phyloP scores from a whole-genome alignment of 257 asterid genomes.

The Linderniella brevidens region DNA sequence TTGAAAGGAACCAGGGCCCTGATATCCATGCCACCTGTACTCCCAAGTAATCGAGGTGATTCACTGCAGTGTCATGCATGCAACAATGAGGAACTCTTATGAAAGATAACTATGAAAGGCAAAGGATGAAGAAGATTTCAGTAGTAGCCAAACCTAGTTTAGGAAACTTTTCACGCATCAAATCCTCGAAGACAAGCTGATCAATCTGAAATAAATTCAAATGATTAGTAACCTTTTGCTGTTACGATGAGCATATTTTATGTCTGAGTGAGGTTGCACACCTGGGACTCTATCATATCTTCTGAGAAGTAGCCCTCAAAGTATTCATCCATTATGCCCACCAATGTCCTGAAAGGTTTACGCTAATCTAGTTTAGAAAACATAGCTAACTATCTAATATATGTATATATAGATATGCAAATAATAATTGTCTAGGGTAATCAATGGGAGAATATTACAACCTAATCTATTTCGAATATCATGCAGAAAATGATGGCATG shows the following conservation, averaged over 20 bases:
- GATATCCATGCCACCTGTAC: conserved; percentile 98
- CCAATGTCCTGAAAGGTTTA: conserved; percentile 55
- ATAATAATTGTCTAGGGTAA: too few relatives aligned
- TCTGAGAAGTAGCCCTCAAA: conserved; percentile 94
- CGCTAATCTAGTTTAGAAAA: not conserved
- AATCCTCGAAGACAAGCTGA: conserved; percentile 96
- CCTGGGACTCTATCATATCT: conserved; percentile 98
- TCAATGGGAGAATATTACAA: too few relatives aligned
- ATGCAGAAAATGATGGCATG: too few relatives aligned
- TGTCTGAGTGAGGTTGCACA: conserved; percentile 15
- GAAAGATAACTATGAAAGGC: not conserved
- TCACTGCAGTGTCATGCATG: conserved; percentile 43
- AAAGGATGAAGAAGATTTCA: conserved; percentile 5
- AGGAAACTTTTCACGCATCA: conserved; percentile 86
- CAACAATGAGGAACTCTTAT: conserved; percentile 15
- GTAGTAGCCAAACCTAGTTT: conserved; percentile 49
- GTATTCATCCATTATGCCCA: conserved; percentile 87
- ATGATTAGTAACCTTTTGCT: conserved; percentile 6
- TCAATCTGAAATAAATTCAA: conserved; percentile 51
- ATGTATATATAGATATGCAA: too few relatives aligned
- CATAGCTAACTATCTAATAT: too few relatives aligned
- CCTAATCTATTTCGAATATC: too few relatives aligned
- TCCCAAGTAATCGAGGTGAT: conserved; percentile 97
- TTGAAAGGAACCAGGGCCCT: conserved; percentile 95
- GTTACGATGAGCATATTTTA: conserved; percentile 5